Percentiles rank a stretch among this genome's conserved stretches.
These are phyloP conservation scores for Rhododendron vialii DNA, from an alignment of 148 eudicot genomes.

Conservation along the genomic window DNA sequence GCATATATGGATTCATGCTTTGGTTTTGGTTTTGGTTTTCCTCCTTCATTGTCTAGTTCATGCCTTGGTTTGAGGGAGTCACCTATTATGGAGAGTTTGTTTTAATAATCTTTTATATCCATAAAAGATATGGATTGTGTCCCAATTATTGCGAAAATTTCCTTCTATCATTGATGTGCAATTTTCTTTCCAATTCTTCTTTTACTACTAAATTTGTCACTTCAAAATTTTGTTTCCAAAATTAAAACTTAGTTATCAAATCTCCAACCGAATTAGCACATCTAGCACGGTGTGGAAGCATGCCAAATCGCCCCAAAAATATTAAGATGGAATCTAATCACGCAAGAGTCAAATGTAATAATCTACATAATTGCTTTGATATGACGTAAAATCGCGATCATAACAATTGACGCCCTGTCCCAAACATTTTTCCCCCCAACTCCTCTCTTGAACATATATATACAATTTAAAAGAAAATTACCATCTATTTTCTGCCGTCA, in stretches of 20 bases:
- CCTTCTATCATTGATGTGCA: neutral
- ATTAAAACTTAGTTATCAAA: neutral
- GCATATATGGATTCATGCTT: no score
- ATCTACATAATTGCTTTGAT: neutral
- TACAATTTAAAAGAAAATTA: no score
- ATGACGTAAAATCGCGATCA: neutral
- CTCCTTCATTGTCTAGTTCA: neutral
- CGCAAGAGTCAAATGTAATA: neutral
- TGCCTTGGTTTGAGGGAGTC: neutral
- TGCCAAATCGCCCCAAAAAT: neutral
- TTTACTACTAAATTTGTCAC: neutral
- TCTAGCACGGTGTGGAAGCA: neutral
- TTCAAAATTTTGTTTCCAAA: neutral
- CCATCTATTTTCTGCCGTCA: neutral
- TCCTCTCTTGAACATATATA: no score
- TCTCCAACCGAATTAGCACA: neutral
- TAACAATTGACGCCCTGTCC: neutral
- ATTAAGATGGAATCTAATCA: neutral
- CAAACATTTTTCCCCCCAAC: no score
- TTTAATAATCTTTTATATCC: neutral
- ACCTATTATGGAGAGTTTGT: neutral
- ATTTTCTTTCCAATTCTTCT: neutral
- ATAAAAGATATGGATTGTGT: neutral
- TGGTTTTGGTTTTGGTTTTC: no score
- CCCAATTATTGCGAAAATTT: neutral